phyloP scores from a whole-genome alignment of 2,329 filamentous ascomycete genomes.

The Xylariaceae sp. region DNA sequence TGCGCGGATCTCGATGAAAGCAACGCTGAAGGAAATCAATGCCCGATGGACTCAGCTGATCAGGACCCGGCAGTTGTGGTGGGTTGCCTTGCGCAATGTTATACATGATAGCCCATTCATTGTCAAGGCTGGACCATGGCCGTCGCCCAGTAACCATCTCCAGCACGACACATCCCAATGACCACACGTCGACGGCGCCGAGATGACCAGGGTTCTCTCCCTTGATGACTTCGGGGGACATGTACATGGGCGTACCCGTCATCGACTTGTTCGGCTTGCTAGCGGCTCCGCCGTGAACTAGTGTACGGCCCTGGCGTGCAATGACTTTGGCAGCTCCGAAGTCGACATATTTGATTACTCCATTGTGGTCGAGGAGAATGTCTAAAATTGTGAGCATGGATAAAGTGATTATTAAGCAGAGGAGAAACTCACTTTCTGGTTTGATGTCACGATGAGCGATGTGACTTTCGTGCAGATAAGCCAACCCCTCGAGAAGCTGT shows the following conservation, averaged over 20 bases:
- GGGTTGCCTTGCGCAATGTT: slow-evolving; percentile 97
- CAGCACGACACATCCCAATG: slow-evolving; percentile 89
- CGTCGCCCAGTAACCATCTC: slow-evolving; percentile 96
- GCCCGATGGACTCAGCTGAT: slow-evolving; percentile 79
- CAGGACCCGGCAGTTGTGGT: slow-evolving; percentile 73
- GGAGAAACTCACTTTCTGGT: slow-evolving; percentile 73
- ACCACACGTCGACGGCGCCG: slow-evolving; percentile 93
- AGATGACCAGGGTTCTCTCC: slow-evolving; percentile 76
- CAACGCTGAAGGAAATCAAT: slow-evolving; percentile 86
- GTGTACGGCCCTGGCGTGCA: slow-evolving; percentile 84
- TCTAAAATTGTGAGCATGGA: slow-evolving; percentile 49
- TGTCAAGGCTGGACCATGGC: slow-evolving; percentile 93
- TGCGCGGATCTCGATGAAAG: slow-evolving; percentile 78
- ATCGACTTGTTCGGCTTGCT: slow-evolving; percentile 78
- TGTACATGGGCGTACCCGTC: slow-evolving; percentile 99
- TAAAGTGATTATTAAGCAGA: slow-evolving; percentile 1
- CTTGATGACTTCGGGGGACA: slow-evolving; percentile 98
- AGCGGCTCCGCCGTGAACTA: slow-evolving; percentile 61
- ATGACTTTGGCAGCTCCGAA: slow-evolving; percentile 98
- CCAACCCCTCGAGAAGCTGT: slow-evolving; percentile 89
- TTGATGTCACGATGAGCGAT: slow-evolving; percentile 98
- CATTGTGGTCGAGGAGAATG: slow-evolving; percentile 93
- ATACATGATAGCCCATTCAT: slow-evolving; percentile 99
- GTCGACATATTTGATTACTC: slow-evolving; percentile 98
- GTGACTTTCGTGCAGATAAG: slow-evolving; percentile 84